Evolutionary conservation across 2,329 filamentous ascomycete genomes (phyloP).

Genomic region (Nigrospora osmanthi): DNA sequence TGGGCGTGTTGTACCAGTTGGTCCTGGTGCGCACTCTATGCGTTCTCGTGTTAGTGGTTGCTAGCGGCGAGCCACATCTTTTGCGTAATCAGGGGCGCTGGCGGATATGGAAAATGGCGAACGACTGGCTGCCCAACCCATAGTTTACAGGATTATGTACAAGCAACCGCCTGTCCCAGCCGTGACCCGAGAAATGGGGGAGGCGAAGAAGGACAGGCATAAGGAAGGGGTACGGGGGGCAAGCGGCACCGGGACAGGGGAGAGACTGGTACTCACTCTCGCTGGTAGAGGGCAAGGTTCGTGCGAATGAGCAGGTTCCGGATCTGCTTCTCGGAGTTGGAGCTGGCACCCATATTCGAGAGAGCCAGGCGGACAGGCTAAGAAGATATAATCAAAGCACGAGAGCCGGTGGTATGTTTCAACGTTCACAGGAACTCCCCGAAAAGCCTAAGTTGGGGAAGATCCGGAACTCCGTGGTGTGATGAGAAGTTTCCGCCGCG

Average conservation of each 20-base stretch:
- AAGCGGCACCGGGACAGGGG: too few species aligned
- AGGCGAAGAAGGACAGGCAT: too few species aligned
- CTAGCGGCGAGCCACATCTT: too few species aligned
- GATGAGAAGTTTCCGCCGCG: neutral
- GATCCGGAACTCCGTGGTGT: slow-evolving; percentile 19
- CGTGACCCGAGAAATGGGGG: too few species aligned
- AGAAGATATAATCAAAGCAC: slow-evolving; percentile 6
- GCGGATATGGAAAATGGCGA: too few species aligned
- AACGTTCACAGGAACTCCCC: neutral
- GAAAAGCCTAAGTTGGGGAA: slow-evolving; percentile 15
- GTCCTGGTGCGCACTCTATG: slow-evolving; percentile 17
- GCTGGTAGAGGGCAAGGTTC: slow-evolving; percentile 39
- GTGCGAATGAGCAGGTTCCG: slow-evolving; percentile 34
- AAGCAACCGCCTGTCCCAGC: too few species aligned
- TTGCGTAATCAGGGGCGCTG: too few species aligned
- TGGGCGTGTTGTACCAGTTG: slow-evolving; percentile 17
- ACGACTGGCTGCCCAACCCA: too few species aligned
- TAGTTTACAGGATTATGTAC: too few species aligned
- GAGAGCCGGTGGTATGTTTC: neutral
- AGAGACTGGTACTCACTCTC: slow-evolving; percentile 26
- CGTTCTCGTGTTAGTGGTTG: too few species aligned
- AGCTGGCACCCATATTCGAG: slow-evolving; percentile 1
- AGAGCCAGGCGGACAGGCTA: neutral
- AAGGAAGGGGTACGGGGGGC: too few species aligned
- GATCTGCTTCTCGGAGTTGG: slow-evolving; percentile 19